Evolutionary conservation across 306 rosid species (phyloP).

Genomic region (Medicago truncatula): DNA sequence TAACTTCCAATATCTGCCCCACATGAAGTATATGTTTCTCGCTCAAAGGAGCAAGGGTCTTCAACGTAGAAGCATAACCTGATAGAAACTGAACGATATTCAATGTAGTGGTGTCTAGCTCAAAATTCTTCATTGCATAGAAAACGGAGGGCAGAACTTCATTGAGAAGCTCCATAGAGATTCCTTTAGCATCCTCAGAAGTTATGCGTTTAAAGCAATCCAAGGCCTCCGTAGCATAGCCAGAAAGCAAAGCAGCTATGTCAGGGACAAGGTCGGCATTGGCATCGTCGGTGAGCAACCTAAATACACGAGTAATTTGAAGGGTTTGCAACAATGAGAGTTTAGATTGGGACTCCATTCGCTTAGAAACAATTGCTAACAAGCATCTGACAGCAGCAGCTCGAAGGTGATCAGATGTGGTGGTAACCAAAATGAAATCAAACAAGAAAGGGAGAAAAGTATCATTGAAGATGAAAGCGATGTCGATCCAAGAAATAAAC

Average conservation of each 20-base stretch:
- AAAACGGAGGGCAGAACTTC: slow-evolving; percentile 91
- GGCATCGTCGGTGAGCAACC: slow-evolving; percentile 64
- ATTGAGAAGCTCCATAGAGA: slow-evolving; percentile 64
- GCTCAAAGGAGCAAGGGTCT: slow-evolving; percentile 66
- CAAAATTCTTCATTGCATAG: slow-evolving; percentile 75
- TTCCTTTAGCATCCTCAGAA: slow-evolving; percentile 76
- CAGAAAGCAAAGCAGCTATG: slow-evolving; percentile 75
- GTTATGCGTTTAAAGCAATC: slow-evolving; percentile 86
- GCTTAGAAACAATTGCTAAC: slow-evolving; percentile 82
- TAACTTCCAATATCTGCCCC: slow-evolving; percentile 88
- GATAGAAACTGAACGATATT: slow-evolving; percentile 86
- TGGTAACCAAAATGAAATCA: slow-evolving; percentile 76
- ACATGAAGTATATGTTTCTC: slow-evolving; percentile 78
- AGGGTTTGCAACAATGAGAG: slow-evolving; percentile 82
- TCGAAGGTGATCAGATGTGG: slow-evolving; percentile 72
- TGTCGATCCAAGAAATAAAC: slow-evolving; percentile 93
- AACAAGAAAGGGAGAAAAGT: slow-evolving; percentile 76
- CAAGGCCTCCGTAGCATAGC: slow-evolving; percentile 80
- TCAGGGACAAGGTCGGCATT: slow-evolving; percentile 74
- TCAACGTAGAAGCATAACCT: slow-evolving; percentile 76
- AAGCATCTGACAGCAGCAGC: slow-evolving; percentile 84
- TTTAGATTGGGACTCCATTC: slow-evolving; percentile 84
- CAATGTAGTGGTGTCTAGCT: slow-evolving; percentile 77
- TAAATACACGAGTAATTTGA: slow-evolving; percentile 68
- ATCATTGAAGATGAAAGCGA: slow-evolving; percentile 84